A percentile compares a stretch with the other conserved stretches of the same genome.
Conservation (phyloP, 306 rosid genomes). For the Neltuma alba region DNA sequence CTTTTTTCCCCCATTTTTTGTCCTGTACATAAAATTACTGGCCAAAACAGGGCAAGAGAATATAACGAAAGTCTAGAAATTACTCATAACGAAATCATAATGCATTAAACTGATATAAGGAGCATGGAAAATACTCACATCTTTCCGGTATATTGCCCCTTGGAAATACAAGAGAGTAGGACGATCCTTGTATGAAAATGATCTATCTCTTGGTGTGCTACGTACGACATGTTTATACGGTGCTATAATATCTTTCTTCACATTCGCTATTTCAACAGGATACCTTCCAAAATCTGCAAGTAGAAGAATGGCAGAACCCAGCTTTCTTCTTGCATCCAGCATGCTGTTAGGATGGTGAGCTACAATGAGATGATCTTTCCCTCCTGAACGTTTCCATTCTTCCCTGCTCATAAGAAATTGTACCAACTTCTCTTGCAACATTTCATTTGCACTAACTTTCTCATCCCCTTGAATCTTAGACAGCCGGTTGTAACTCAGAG, state of each 20-base stretch:
- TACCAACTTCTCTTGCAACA: constrained; percentile 76
- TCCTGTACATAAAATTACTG: background rate
- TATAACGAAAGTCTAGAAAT: background rate
- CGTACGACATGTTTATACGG: constrained; percentile 78
- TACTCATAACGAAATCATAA: constrained; percentile 7
- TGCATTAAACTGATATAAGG: constrained; percentile 29
- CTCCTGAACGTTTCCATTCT: constrained; percentile 78
- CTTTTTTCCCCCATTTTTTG: background rate
- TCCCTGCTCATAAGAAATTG: constrained; percentile 51
- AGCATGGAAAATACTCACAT: constrained; percentile 64
- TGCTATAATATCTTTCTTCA: constrained; percentile 86
- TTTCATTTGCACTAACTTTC: constrained; percentile 65
- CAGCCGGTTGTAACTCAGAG: constrained; percentile 86
- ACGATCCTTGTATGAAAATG: constrained; percentile 72
- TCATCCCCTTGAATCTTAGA: constrained; percentile 66
- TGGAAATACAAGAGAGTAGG: constrained; percentile 76
- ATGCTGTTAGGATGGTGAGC: constrained; percentile 98
- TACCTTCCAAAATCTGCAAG: constrained; percentile 99
- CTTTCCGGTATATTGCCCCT: constrained; percentile 95
- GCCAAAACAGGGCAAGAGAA: constrained; percentile 9
- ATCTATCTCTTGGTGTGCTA: constrained; percentile 57
- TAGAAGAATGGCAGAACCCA: constrained; percentile 88
- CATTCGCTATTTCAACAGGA: constrained; percentile 73
- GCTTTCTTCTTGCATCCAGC: constrained; percentile 70
- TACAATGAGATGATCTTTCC: constrained; percentile 77